Conservation (phyloP, 441 rosid genomes). For the Dalechampia spathulata region DNA sequence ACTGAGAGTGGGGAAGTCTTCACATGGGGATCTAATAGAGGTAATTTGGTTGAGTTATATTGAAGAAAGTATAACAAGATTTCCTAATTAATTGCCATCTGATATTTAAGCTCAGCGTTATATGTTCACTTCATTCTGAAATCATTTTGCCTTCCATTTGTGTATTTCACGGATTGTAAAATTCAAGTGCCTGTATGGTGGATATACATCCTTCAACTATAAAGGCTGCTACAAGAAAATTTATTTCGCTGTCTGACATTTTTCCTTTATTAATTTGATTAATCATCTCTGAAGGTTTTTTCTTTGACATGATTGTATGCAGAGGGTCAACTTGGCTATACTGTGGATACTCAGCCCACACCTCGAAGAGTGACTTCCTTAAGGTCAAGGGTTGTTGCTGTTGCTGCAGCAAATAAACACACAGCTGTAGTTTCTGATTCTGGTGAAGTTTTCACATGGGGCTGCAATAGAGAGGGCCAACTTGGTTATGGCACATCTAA, state of each 20-base stretch:
- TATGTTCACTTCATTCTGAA: conserved; percentile 4
- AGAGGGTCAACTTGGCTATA: conserved; percentile 99
- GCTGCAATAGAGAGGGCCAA: conserved; percentile 96
- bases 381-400: conserved; percentile 68
- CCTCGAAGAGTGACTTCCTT: conserved; percentile 92
- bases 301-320: conserved; percentile 27
- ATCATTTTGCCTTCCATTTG: neutral
- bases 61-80: neutral
- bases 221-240: conserved; percentile 1
- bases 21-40: conserved; percentile 99
- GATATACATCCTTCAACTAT: conserved; percentile 11
- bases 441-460: conserved; percentile 98
- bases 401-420: conserved; percentile 97
- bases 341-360: conserved; percentile 94
- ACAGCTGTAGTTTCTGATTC: conserved; percentile 89
- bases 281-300: conserved; percentile 11
- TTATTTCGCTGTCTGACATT: neutral
- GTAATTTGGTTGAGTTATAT: conserved; percentile 30
- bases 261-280: conserved; percentile 5
- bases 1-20: conserved; percentile 87
- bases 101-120: conserved; percentile 3
- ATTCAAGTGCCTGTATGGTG: conserved; percentile 1
- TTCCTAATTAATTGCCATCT: conserved; percentile 3
- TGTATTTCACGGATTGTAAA: neutral
- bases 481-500: conserved; percentile 99